Evolutionary conservation across 2,329 filamentous ascomycete genomes (phyloP).

Genomic region (Rutstroemia sp.): DNA sequence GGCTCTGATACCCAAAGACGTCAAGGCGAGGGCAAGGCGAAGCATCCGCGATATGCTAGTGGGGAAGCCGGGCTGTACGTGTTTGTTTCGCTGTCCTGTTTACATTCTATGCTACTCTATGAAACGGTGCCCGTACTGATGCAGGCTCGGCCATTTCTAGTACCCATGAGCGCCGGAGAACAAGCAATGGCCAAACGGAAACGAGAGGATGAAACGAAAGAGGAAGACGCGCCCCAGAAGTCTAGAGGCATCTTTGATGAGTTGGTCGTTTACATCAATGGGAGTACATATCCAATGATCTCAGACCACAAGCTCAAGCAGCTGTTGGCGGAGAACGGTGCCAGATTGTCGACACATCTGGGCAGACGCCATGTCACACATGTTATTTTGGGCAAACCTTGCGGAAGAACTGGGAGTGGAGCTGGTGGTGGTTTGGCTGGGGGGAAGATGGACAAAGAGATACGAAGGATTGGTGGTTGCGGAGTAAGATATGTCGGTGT

Average conservation of each 20-base stretch:
- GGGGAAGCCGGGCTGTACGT: slow-evolving; percentile 4
- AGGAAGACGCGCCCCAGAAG: slow-evolving; percentile 26
- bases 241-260: slow-evolving; percentile 53
- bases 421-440: slow-evolving; percentile 70
- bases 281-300: slow-evolving; percentile 71
- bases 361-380: slow-evolving; percentile 73
- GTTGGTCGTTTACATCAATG: slow-evolving; percentile 78
- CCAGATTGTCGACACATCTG: slow-evolving; percentile 60
- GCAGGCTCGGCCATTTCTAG: slow-evolving; percentile 20
- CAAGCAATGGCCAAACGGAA: slow-evolving; percentile 31
- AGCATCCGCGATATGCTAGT: slow-evolving; percentile 48
- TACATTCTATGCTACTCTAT: slow-evolving; percentile 1
- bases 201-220: slow-evolving; percentile 45
- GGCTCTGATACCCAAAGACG: slow-evolving; percentile 37
- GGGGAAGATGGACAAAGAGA: slow-evolving; percentile 76
- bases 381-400: slow-evolving; percentile 66
- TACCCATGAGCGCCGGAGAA: slow-evolving; percentile 24
- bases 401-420: slow-evolving; percentile 36
- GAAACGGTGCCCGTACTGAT: slow-evolving; percentile 8
- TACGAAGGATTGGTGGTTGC: slow-evolving; percentile 57
- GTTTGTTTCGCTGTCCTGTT: slow-evolving; percentile 3
- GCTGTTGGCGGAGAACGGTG: slow-evolving; percentile 68
- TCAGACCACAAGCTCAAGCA: slow-evolving; percentile 84
- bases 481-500: slow-evolving; percentile 72
- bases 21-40: slow-evolving; percentile 21